These are phyloP conservation scores for Vitis amurensis DNA, from an alignment of 164 flowering plant species.

Conservation along the genomic window DNA sequence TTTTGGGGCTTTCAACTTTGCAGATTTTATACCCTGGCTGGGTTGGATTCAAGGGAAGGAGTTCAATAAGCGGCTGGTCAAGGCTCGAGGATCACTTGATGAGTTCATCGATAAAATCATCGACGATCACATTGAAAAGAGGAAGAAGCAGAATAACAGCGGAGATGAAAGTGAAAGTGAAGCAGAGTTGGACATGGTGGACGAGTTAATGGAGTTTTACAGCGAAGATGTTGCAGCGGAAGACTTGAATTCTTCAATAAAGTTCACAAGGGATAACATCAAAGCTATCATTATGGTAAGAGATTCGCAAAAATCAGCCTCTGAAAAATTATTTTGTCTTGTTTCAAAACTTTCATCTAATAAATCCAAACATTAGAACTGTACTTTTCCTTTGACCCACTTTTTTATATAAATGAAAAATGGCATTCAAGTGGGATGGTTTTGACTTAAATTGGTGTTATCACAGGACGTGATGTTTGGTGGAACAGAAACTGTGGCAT, in stretches of 20 bases:
- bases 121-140: slow-evolving; percentile 49
- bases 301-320: no score
- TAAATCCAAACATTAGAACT: no score
- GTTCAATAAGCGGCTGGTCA: slow-evolving; percentile 33
- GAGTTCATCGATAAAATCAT: slow-evolving; percentile 65
- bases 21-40: slow-evolving; percentile 66
- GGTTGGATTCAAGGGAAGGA: slow-evolving; percentile 66
- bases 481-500: slow-evolving; percentile 88
- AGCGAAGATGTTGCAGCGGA: slow-evolving; percentile 40
- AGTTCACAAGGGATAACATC: slow-evolving; percentile 65
- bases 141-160: neutral
- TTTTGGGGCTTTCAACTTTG: slow-evolving; percentile 74
- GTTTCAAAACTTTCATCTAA: no score
- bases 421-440: no score
- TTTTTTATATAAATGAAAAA: neutral
- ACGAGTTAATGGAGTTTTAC: slow-evolving; percentile 61
- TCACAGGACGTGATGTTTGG: slow-evolving; percentile 90
- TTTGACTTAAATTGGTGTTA: no score
- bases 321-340: no score
- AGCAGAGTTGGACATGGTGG: slow-evolving; percentile 63
- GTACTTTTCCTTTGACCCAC: neutral
- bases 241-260: slow-evolving; percentile 47
- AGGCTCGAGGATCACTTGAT: slow-evolving; percentile 59
- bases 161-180: slow-evolving; percentile 5
- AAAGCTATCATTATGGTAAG: slow-evolving; percentile 88